Evolutionary conservation across 2,329 filamentous ascomycete genomes (phyloP).

Genomic region (Talaromyces atroroseus): DNA sequence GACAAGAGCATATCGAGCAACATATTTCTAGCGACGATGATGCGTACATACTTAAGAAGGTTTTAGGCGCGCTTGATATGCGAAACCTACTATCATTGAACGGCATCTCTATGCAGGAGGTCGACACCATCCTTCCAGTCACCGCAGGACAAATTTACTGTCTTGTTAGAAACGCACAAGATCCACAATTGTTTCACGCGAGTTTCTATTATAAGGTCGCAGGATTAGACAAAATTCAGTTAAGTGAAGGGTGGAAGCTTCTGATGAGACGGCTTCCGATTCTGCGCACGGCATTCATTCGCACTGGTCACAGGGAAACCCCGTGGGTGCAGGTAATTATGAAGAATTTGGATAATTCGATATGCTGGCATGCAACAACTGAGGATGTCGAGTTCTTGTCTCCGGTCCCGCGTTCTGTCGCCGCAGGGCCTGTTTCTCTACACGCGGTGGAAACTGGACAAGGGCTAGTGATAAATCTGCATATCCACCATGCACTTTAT

Average conservation of each 20-base stretch:
- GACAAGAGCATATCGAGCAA: constrained; percentile 11
- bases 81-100: neutral
- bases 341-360: constrained; percentile 30
- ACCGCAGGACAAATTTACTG: constrained; percentile 76
- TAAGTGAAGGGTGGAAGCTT: constrained; percentile 57
- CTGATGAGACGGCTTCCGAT: constrained; percentile 56
- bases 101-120: constrained; percentile 38
- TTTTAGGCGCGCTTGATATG: constrained; percentile 31
- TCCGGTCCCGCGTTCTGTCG: constrained; percentile 15
- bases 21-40: constrained; percentile 14
- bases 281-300: constrained; percentile 62
- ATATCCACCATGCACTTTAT: constrained; percentile 82
- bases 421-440: constrained; percentile 27
- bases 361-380: constrained; percentile 24
- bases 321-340: constrained; percentile 63
- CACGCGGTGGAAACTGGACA: constrained; percentile 26
- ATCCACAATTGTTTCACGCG: constrained; percentile 66
- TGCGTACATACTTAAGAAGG: constrained; percentile 19
- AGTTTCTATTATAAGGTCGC: constrained; percentile 59
- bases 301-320: constrained; percentile 41
- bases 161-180: constrained; percentile 62
- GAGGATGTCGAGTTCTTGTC: constrained; percentile 15
- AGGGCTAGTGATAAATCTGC: constrained; percentile 43
- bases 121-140: constrained; percentile 60
- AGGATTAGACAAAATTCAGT: constrained; percentile 24